Evolutionary conservation across 139 green algal genomes (phyloP), one percentile per base, ranked within the genome.

Genomic region (Chlorella sp.): DNA sequence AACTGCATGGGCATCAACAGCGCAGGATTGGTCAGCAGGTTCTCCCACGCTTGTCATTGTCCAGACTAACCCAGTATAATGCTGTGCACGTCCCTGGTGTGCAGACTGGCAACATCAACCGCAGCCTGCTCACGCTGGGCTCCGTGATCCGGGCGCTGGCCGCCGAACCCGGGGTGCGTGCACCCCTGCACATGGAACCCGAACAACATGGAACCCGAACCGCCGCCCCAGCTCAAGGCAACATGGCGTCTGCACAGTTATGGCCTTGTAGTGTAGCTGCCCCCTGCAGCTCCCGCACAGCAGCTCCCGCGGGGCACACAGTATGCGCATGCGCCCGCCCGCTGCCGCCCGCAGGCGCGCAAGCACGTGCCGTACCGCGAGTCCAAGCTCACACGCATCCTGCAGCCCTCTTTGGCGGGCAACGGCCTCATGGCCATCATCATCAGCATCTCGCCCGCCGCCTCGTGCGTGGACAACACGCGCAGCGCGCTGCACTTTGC

Each of bases 401-500:
- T 97, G 81, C 91, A 98, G 82, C 83, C 91, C 1, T 89, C 88
- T 0, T 82, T 98, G 60, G 88, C 93, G 23, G 94, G 94, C 73
- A 98, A 97, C 79, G 86, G 93, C 29, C 89, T 90, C 70, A 97
- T 94, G 33, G 91, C 90, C 67, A 96, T 98, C 79, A 92, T 98
- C 69, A 95, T 89, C 75, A 92, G 85, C 74, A 85, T 97, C 66
- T 95, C 91, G 3, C 93, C 94, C 10, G 89, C 91, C 0, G 36
- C 76, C 35, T 74, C 73, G 26, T 81, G 74, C 5, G 65, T 81
- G 32, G 84, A 94, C 65, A 91, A 85, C 74, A 98, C 92, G 31
- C 86, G 74, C 2, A 72, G 74, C 23, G 76, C 84, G 5, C 77
- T 98, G 79, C 86, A 91, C 68, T 98, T 98, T 87, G 93, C 93